A percentile compares a stretch with the other conserved stretches of the same genome.
Conservation (phyloP, 257 asterid genomes). For the Jacaranda mimosifolia region DNA sequence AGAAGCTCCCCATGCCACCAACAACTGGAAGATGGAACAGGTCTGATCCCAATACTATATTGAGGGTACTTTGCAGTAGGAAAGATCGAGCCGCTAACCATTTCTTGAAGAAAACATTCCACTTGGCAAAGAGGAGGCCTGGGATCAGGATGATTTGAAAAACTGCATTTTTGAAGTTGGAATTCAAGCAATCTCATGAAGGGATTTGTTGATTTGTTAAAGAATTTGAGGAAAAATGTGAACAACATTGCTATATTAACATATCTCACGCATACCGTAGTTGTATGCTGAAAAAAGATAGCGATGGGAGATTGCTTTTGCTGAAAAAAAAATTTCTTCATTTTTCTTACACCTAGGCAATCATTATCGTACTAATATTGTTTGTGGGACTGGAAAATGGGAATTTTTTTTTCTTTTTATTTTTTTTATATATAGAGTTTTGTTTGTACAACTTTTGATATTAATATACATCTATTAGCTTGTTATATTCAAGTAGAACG, state of each 20-base stretch:
- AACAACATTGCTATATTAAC: conserved; percentile 22
- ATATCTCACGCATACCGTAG: conserved; percentile 20
- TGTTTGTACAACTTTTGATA: conserved; percentile 5
- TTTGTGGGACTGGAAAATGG: conserved; percentile 3
- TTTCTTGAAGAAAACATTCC: conserved; percentile 78
- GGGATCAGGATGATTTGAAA: conserved; percentile 42
- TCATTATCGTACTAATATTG: conserved; percentile 4
- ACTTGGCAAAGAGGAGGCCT: conserved; percentile 71
- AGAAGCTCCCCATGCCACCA: conserved; percentile 78
- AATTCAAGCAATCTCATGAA: background rate
- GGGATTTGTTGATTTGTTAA: background rate
- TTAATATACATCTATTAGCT: background rate
- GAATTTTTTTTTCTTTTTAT: background rate
- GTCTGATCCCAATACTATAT: conserved; percentile 80
- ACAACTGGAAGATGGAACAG: conserved; percentile 85
- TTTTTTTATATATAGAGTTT: background rate
- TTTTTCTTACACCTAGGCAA: conserved; percentile 14
- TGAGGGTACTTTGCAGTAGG: conserved; percentile 80
- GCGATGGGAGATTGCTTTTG: conserved; percentile 28
- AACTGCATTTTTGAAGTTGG: background rate
- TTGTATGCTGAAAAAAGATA: conserved; percentile 19
- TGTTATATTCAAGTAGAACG: background rate
- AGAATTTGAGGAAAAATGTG: conserved; percentile 20
- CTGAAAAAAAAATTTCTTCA: background rate
- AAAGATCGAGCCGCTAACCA: conserved; percentile 70